These are phyloP conservation scores for Hirschioporus abietinus DNA, from an alignment of 768 basidiomycete genomes.

Conservation along the genomic window DNA sequence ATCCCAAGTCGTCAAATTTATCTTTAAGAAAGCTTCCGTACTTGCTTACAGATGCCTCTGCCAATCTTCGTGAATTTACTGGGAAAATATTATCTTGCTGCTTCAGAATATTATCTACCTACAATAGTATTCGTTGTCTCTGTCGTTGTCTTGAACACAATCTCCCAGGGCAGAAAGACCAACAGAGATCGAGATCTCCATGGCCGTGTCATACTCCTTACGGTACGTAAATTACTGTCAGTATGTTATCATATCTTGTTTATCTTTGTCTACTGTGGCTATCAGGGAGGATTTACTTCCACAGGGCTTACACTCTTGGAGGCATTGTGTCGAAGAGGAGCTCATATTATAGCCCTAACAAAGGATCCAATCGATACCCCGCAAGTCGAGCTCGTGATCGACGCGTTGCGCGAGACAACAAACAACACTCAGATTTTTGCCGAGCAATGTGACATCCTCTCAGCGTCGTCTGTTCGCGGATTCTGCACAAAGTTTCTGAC, in stretches of 20 bases:
- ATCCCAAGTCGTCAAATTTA: no score
- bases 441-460: constrained; percentile 69
- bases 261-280: neutral
- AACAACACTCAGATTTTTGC: constrained; percentile 76
- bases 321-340: constrained; percentile 64
- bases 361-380: constrained; percentile 50
- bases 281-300: constrained; percentile 71
- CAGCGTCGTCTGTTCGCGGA: constrained; percentile 57
- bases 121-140: neutral
- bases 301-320: constrained; percentile 65
- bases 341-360: constrained; percentile 73
- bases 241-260: neutral
- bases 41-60: neutral
- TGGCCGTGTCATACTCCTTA: constrained; percentile 63
- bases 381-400: constrained; percentile 53
- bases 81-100: neutral
- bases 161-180: constrained; percentile 57
- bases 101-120: neutral
- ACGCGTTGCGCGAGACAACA: constrained; percentile 60
- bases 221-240: constrained; percentile 37
- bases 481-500: constrained; percentile 69
- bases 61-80: neutral
- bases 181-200: constrained; percentile 72
- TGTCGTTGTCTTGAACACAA: neutral
- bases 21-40: no score